A percentile compares a stretch with the other conserved stretches of the same genome.
phyloP scores from a whole-genome alignment of 2,329 filamentous ascomycete species.

The Epichloe festucae region DNA sequence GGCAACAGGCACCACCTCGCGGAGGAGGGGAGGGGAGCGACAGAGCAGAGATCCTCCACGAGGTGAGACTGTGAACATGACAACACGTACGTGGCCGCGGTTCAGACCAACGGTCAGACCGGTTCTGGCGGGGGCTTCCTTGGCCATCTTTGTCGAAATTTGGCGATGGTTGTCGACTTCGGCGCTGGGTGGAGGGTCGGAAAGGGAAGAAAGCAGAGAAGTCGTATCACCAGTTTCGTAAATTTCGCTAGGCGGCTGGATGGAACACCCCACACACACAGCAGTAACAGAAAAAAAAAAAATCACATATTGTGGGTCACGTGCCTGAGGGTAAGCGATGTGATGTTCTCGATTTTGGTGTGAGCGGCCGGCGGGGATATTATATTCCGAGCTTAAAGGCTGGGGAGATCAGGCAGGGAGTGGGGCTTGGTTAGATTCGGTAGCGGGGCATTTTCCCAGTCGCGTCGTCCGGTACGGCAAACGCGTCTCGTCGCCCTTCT shows the following conservation, averaged over 20 bases:
- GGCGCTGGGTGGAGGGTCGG: conserved; percentile 16
- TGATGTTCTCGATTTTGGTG: background rate
- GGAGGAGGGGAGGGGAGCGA: conserved; percentile 11
- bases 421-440: background rate
- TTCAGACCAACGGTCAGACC: conserved; percentile 50
- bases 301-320: conserved; percentile 15
- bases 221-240: conserved; percentile 2
- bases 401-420: background rate
- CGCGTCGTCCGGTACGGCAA: conserved; percentile 1
- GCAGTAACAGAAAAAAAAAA: background rate
- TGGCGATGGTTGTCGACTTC: conserved; percentile 18
- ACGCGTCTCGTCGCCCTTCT: background rate
- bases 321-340: conserved; percentile 13
- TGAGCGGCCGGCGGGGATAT: background rate
- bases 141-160: conserved; percentile 38
- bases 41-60: conserved; percentile 57
- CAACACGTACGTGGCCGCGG: conserved; percentile 48
- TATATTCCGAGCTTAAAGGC: background rate
- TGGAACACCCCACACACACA: background rate
- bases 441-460: conserved; percentile 1
- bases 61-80: conserved; percentile 46
- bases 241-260: conserved; percentile 12
- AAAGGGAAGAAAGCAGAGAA: conserved; percentile 9
- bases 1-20: conserved; percentile 13
- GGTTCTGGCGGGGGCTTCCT: conserved; percentile 43